These are phyloP conservation scores for Ustilago trichophora DNA, from an alignment of 1,284 basidiomycete genomes.

Conservation along the genomic window DNA sequence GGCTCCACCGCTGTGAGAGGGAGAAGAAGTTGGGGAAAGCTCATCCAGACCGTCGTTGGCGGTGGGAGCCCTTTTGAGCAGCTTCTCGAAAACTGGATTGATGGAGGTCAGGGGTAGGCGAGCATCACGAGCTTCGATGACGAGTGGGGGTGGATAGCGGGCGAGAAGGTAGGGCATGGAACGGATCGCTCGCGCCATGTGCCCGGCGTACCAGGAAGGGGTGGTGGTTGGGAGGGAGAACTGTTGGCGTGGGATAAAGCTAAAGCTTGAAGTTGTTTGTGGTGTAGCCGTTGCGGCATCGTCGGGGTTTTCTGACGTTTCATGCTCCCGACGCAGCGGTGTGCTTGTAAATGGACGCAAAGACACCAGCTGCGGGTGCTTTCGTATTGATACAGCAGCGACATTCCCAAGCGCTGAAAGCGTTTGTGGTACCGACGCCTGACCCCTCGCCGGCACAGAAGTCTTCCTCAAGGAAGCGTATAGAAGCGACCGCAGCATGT, in stretches of 20 bases:
- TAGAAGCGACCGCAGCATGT: conserved; percentile 4
- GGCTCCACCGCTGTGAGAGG: conserved; percentile 34
- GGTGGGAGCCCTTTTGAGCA: conserved; percentile 57
- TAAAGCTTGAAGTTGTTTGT: not conserved
- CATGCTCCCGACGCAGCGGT: too few species aligned
- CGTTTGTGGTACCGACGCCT: too few species aligned
- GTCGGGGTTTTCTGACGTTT: too few species aligned
- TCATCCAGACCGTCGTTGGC: conserved; percentile 34
- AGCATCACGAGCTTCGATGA: conserved; percentile 92
- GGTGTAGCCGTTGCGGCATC: not conserved
- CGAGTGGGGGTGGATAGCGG: conserved; percentile 79
- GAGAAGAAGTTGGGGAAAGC: not conserved
- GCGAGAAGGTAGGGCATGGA: conserved; percentile 71
- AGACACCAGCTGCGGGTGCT: too few species aligned
- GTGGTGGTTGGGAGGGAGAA: conserved; percentile 70
- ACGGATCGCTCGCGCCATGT: conserved; percentile 74
- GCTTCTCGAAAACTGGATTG: conserved; percentile 74
- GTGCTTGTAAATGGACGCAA: too few species aligned
- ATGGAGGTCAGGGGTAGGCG: conserved; percentile 91
- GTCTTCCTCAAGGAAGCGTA: not conserved
- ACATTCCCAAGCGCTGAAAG: too few species aligned
- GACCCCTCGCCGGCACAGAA: too few species aligned
- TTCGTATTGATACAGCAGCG: too few species aligned
- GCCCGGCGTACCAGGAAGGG: conserved; percentile 96
- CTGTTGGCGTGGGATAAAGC: conserved; percentile 62